These are phyloP conservation scores for Kwoniella sp. DNA, from an alignment of 768 basidiomycete genomes.

Conservation along the genomic window DNA sequence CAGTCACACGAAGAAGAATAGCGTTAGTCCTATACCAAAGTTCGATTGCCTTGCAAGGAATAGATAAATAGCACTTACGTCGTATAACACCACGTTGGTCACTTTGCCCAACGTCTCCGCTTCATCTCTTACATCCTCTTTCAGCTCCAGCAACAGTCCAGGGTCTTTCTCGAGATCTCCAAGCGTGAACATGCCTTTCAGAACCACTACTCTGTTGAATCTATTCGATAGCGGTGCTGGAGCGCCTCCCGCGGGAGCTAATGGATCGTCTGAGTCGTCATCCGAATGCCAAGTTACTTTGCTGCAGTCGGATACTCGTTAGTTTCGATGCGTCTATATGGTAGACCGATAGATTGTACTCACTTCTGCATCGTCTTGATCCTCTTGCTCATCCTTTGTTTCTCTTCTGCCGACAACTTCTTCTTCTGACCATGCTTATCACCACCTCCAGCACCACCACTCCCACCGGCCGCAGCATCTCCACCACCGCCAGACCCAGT, in stretches of 20 bases:
- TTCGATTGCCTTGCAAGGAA: too few species aligned
- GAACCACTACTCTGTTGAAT: slow-evolving; percentile 69
- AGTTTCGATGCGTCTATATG: too few species aligned
- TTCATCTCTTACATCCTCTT: slow-evolving; percentile 95
- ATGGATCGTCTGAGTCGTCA: slow-evolving; percentile 72
- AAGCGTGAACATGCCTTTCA: slow-evolving; percentile 93
- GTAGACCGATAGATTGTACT: too few species aligned
- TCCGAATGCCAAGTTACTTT: slow-evolving; percentile 95
- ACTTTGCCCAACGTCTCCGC: slow-evolving; percentile 88
- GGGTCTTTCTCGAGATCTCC: slow-evolving; percentile 83
- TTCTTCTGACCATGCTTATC: slow-evolving; percentile 55
- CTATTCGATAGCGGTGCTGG: slow-evolving; percentile 62
- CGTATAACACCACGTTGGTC: slow-evolving; percentile 91
- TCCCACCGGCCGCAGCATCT: slow-evolving; percentile 65
- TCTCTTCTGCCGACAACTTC: slow-evolving; percentile 54
- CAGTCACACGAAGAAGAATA: too few species aligned
- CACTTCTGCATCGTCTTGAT: slow-evolving; percentile 61
- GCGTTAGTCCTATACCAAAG: too few species aligned
- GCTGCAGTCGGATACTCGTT: slow-evolving; percentile 58
- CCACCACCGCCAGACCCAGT: too few species aligned
- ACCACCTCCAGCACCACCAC: slow-evolving; percentile 45
- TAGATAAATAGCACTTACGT: slow-evolving; percentile 80
- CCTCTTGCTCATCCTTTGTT: slow-evolving; percentile 52
- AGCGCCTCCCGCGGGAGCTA: slow-evolving; percentile 40
- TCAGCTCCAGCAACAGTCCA: slow-evolving; percentile 81